These are phyloP conservation scores for Alternaria longipes DNA, from an alignment of 2,329 filamentous ascomycete genomes.

Conservation along the genomic window DNA sequence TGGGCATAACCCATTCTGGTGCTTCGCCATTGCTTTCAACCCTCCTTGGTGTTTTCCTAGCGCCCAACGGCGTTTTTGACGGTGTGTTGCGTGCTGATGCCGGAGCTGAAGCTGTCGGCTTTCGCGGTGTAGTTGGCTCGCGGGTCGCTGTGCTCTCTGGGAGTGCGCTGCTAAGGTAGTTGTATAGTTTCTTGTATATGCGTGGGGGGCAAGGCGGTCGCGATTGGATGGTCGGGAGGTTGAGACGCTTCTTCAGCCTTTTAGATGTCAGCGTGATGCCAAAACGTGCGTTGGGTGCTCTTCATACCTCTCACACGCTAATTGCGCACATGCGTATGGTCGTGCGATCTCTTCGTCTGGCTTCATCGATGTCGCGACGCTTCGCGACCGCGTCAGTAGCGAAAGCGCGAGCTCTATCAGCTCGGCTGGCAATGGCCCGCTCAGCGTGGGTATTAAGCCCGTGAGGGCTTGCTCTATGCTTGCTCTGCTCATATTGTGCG, in stretches of 20 bases:
- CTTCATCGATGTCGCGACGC: slow-evolving; percentile 59
- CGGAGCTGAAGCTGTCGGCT: slow-evolving; percentile 30
- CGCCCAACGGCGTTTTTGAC: slow-evolving; percentile 34
- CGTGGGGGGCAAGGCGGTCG: slow-evolving; percentile 50
- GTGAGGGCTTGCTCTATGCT: slow-evolving; percentile 46
- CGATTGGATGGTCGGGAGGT: slow-evolving; percentile 45
- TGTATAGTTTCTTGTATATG: slow-evolving; percentile 83
- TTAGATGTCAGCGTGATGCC: slow-evolving; percentile 41
- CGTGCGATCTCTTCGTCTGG: slow-evolving; percentile 50
- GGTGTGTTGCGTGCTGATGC: slow-evolving; percentile 36
- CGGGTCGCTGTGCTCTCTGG: slow-evolving; percentile 49
- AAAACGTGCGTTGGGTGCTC: neutral
- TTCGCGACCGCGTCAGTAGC: slow-evolving; percentile 49
- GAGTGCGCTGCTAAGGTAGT: slow-evolving; percentile 79
- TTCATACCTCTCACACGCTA: slow-evolving; percentile 86
- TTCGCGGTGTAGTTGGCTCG: slow-evolving; percentile 47
- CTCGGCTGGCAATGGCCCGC: slow-evolving; percentile 45
- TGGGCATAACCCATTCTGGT: slow-evolving; percentile 71
- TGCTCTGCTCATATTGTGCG: slow-evolving; percentile 29
- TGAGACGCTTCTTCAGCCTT: slow-evolving; percentile 69
- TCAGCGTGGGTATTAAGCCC: slow-evolving; percentile 55
- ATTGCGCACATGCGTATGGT: slow-evolving; percentile 50
- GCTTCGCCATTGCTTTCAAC: slow-evolving; percentile 25
- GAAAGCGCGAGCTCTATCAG: slow-evolving; percentile 46
- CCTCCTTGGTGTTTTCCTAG: slow-evolving; percentile 34